These are phyloP conservation scores for Diaporthe batatas DNA, from an alignment of 2,329 filamentous ascomycete genomes.

Conservation along the genomic window DNA sequence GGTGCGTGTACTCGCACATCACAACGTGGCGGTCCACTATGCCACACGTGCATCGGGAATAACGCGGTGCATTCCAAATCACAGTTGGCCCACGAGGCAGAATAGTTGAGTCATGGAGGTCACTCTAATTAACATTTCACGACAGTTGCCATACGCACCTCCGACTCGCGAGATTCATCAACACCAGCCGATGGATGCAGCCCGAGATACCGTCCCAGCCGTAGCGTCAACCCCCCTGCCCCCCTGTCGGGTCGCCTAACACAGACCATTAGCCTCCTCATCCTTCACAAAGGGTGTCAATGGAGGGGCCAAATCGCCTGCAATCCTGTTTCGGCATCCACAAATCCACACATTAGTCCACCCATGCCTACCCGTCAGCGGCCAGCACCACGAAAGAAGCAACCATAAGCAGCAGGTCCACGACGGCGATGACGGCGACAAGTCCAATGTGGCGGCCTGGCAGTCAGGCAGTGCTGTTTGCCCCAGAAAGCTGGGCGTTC, in stretches of 20 bases:
- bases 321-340: conserved; percentile 30
- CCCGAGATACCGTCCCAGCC: conserved; percentile 16
- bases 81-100: neutral
- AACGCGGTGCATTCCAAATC: conserved; percentile 23
- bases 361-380: neutral
- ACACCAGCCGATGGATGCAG: neutral
- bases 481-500: neutral
- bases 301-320: neutral
- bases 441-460: conserved; percentile 19
- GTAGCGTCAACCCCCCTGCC: neutral
- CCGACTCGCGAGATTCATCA: neutral
- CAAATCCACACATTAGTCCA: neutral
- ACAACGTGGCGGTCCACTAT: conserved; percentile 23
- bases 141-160: neutral
- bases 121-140: conserved; percentile 11
- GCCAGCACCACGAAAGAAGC: conserved; percentile 8
- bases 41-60: conserved; percentile 1
- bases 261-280: conserved; percentile 9
- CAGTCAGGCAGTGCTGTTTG: conserved; percentile 6
- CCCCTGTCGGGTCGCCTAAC: neutral
- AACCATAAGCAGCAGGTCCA: conserved; percentile 2
- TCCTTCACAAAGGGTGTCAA: conserved; percentile 10
- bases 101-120: conserved; percentile 6
- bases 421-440: conserved; percentile 27
- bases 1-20: neutral